Base-by-base conservation (phyloP, 2,329 filamentous ascomycete genomes). In the Fusarium vanettenii region DNA sequence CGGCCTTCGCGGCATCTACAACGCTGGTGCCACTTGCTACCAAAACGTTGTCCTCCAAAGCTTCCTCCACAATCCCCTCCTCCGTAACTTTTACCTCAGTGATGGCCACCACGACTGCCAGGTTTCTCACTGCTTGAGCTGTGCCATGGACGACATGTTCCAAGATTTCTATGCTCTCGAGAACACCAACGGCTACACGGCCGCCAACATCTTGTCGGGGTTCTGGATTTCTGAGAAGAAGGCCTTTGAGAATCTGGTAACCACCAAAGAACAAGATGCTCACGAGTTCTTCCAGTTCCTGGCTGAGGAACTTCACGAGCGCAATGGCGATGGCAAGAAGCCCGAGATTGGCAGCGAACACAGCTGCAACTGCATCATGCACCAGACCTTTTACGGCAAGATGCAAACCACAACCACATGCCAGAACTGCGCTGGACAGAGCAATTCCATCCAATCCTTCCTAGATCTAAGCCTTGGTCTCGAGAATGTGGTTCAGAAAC, bases 281-380 rank as follows among this genome's bases (percentile, higher is more conserved):
- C 96, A 98, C 81, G 96, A 98, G 82, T 98, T 97, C 84, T 97
- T 98, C 82, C 95, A 98, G 81, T 98, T 97, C 80, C 89, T 98
- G 37, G 93, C 97, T 39, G 96, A 98, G 84, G 94, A 97, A 78
- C 88, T 99, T 18, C 96, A 98, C 80, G 91, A 93, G 80, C 90
- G 95, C 45, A 97, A 95, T 77, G 92, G 92, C 16, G 92, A 94
- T 74, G 89, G 89, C 43, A 92, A 91, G 79, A 89, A 86, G 76
- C 89, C 89, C 33, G 90, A 88, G 80, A 89, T 81, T 60, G 89
- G 86, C 71, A 90, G 87, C 73, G 89, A 91, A 79, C 89, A 90
- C 79, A 89, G 84, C 76, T 98, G 97, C 86, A 90, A 92, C 69
- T 99, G 96, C 83, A 94, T 98, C 78, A 93, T 98, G 76, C 97